Conservation (phyloP, 1,284 basidiomycete genomes). For the Thelephora terrestris region DNA sequence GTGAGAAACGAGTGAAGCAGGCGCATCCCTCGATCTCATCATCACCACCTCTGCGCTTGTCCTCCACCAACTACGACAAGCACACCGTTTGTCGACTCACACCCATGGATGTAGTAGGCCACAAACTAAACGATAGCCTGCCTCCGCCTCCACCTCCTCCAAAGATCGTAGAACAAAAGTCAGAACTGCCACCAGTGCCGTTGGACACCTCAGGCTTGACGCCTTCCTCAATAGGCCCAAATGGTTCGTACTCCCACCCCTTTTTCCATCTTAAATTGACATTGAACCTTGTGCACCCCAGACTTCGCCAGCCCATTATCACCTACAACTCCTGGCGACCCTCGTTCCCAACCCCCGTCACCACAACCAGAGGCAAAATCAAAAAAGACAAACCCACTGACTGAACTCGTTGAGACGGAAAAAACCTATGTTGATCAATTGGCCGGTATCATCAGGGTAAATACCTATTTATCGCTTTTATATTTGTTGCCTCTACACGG, state of each 20-base stretch:
- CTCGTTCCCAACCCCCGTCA: slow-evolving; percentile 15
- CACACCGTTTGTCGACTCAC: too few species aligned
- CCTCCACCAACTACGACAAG: slow-evolving; percentile 16
- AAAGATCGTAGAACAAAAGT: slow-evolving; percentile 20
- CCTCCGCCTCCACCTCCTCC: slow-evolving; percentile 22
- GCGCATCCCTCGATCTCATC: slow-evolving; percentile 9
- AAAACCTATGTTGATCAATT: slow-evolving; percentile 88
- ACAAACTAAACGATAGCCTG: slow-evolving; percentile 11
- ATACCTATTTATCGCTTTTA: slow-evolving; percentile 23
- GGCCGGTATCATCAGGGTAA: slow-evolving; percentile 82
- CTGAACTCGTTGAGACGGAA: slow-evolving; percentile 92
- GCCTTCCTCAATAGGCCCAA: slow-evolving; percentile 20
- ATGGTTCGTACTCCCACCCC: slow-evolving; percentile 12
- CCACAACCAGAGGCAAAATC: slow-evolving; percentile 32
- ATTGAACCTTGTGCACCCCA: not conserved
- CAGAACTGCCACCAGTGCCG: slow-evolving; percentile 5
- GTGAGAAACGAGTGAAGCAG: too few species aligned
- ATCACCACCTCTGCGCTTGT: slow-evolving; percentile 4
- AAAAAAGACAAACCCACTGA: slow-evolving; percentile 73
- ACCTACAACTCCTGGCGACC: slow-evolving; percentile 12
- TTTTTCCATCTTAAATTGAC: slow-evolving; percentile 6
- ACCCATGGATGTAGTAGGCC: too few species aligned
- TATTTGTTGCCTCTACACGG: slow-evolving; percentile 5
- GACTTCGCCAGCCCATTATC: slow-evolving; percentile 10
- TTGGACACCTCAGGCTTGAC: slow-evolving; percentile 14